phyloP scores from a whole-genome alignment of 75 land plant genomes.

The Ceratopteris richardii region DNA sequence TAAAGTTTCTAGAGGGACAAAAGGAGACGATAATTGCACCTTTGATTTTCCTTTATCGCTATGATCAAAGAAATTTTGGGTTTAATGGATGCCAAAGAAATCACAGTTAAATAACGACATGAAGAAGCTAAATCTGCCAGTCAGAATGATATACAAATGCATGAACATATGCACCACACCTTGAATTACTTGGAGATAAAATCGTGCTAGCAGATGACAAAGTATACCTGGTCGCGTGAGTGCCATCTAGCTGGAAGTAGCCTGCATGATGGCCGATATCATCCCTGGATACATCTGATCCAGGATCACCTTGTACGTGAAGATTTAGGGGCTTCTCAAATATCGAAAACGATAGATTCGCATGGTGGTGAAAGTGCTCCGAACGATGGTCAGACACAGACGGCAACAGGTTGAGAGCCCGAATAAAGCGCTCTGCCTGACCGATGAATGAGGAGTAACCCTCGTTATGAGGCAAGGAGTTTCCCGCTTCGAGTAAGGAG shows the following conservation, averaged over 20 bases:
- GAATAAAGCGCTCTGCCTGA: slow-evolving; percentile 71
- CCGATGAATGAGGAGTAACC: slow-evolving; percentile 5
- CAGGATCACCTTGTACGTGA: slow-evolving; percentile 24
- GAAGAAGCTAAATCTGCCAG: no score
- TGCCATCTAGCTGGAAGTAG: slow-evolving; percentile 59
- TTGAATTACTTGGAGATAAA: background rate
- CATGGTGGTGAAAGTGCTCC: background rate
- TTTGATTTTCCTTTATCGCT: no score
- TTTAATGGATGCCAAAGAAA: no score
- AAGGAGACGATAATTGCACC: no score
- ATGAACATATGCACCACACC: background rate
- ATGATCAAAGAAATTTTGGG: no score
- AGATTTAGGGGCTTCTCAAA: slow-evolving; percentile 59
- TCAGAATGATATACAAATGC: no score
- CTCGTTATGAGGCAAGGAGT: background rate
- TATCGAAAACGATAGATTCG: slow-evolving; percentile 3
- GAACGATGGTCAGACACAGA: slow-evolving; percentile 1
- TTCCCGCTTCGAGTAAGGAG: background rate
- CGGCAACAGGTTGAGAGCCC: slow-evolving; percentile 64
- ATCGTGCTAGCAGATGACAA: background rate
- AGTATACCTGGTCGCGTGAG: slow-evolving; percentile 69
- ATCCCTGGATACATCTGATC: slow-evolving; percentile 24
- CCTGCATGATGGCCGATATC: slow-evolving; percentile 94
- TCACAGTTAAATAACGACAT: no score
- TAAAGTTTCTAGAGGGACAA: no score